Evolutionary conservation across 331 rosid species (phyloP).

Genomic region (Acacia concinna): DNA sequence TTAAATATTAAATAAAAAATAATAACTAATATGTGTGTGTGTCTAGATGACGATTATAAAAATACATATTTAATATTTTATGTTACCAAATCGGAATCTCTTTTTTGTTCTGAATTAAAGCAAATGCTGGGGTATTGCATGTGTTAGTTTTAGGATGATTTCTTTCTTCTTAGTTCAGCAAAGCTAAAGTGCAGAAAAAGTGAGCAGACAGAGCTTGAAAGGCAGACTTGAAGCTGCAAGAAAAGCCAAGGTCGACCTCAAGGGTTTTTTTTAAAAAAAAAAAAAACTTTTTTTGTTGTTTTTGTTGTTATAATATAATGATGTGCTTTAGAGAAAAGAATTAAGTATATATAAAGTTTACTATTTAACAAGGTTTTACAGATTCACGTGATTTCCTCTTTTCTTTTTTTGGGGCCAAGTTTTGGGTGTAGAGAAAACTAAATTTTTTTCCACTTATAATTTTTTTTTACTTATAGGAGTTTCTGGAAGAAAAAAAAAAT

Average conservation of each 20-base stretch:
- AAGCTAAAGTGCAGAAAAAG: slow-evolving; percentile 45
- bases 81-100: not conserved
- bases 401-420: not conserved
- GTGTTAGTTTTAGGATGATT: slow-evolving; percentile 37
- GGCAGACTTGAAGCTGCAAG: slow-evolving; percentile 34
- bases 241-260: slow-evolving; percentile 28
- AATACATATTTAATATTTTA: not conserved
- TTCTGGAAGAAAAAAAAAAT: not conserved
- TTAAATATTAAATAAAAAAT: not conserved
- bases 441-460: not conserved
- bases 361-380: not conserved
- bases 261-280: not conserved
- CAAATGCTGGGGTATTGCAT: slow-evolving; percentile 19
- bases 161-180: slow-evolving; percentile 62
- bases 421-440: not conserved
- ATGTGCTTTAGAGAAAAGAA: not conserved
- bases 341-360: not conserved
- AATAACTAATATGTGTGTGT: not conserved
- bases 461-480: not conserved
- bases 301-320: not conserved
- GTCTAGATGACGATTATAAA: not conserved
- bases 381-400: not conserved
- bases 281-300: too few species aligned
- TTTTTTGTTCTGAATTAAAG: slow-evolving; percentile 3
- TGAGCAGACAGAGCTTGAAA: slow-evolving; percentile 25